phyloP scores from a whole-genome alignment of 805 yeast species.

The Saccharomycopsis oosterbeekiorum region DNA sequence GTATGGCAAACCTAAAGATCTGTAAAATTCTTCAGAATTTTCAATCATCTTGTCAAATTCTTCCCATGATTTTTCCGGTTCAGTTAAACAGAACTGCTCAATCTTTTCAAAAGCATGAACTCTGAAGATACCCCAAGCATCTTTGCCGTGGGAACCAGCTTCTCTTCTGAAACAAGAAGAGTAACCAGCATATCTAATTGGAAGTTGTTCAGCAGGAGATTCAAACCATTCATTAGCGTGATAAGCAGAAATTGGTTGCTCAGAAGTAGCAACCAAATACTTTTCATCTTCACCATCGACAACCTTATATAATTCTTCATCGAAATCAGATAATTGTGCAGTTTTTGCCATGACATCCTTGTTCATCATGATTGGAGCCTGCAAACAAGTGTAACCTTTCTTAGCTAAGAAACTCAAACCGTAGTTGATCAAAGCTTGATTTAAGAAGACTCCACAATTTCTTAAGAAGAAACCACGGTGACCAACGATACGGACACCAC shows the following conservation, averaged over 20 bases:
- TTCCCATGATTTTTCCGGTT: constrained; percentile 96
- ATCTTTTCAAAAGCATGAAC: constrained; percentile 98
- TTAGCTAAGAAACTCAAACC: constrained; percentile 78
- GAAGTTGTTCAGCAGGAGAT: constrained; percentile 92
- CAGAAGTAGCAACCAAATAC: constrained; percentile 95
- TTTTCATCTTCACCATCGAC: constrained; percentile 96
- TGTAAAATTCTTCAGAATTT: constrained; percentile 84
- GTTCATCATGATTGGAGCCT: constrained; percentile 99
- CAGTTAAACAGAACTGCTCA: constrained; percentile 92
- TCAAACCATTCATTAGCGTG: constrained; percentile 98
- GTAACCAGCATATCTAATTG: constrained; percentile 94
- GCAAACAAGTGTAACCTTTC: constrained; percentile 79
- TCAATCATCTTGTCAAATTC: constrained; percentile 96
- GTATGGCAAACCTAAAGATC: constrained; percentile 87
- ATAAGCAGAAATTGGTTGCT: constrained; percentile 97
- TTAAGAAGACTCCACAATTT: constrained; percentile 91
- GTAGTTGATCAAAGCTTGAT: constrained; percentile 95
- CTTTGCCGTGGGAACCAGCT: constrained; percentile 98
- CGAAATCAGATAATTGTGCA: constrained; percentile 95
- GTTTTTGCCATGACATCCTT: constrained; percentile 99
- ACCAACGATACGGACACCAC: constrained; percentile 96
- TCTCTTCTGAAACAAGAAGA: constrained; percentile 99
- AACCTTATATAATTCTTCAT: constrained; percentile 96
- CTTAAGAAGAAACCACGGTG: constrained; percentile 97
- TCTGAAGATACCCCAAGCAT: constrained; percentile 99